Base-by-base conservation (phyloP, 2,329 filamentous ascomycete genomes). In the Ciborinia camelliae region DNA sequence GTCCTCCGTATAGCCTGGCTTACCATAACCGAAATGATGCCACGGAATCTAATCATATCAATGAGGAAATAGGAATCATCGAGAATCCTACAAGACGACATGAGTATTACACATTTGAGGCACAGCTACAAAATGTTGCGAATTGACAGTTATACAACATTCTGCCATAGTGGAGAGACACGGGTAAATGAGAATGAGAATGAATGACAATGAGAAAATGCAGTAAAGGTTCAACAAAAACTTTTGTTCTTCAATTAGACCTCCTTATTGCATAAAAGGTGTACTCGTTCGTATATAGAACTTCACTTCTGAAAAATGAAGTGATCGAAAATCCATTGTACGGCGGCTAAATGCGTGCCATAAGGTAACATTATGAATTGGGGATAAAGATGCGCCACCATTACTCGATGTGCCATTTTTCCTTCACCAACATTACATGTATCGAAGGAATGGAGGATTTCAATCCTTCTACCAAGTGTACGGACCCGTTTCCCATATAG, bases 191-290 rank as follows among this genome's bases (percentile, higher is more conserved):
- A 5, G 3, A 58, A 26, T 3, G 7, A 39, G 32, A n/a, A n/a
- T n/a, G n/a, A n/a, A n/a, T n/a, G n/a, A n/a, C n/a, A 54, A 2
- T n/a, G n/a, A 15, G 3, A 18, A 54, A 26, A 12, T 18, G 20
- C 15, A 1, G 2, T 4, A 4, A 20, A 23, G 30, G 43, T 15
- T 39, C 8, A 9, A 26, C 15, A 3, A 8, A 20, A 2, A 20
- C 8, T 14, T 1, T 20, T 0, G 15, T 20, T 7, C 8, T 0
- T n/a, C 15, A 35, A 15, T 28, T n/a, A 9, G 0, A 4, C 30
- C 26, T 41, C 20, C 23, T 2, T 14, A 28, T 7, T 55, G 0
- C n/a, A n/a, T n/a, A n/a, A n/a, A n/a, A n/a, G n/a, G n/a, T 28
- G 28, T 10, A 15, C 23, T 37, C 28, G 18, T 30, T 6, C 18